Evolutionary conservation across 2,329 filamentous ascomycete species (phyloP).

Genomic region (Talaromyces sp.): DNA sequence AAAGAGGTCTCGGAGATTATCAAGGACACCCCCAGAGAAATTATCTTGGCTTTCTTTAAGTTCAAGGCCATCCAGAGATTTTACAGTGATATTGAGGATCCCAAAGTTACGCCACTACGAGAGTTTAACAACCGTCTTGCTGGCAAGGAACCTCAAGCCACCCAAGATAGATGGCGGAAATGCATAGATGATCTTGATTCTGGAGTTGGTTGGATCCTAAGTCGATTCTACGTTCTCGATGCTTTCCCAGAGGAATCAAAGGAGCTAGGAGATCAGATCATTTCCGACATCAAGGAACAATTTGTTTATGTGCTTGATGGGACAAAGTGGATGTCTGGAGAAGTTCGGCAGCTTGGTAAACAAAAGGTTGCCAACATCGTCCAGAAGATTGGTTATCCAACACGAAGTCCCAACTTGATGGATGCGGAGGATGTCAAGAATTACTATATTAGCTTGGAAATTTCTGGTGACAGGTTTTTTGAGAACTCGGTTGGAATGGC

Average conservation of each 20-base stretch:
- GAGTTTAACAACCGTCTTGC: slow-evolving; percentile 59
- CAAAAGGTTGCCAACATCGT: slow-evolving; percentile 65
- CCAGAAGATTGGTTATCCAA: slow-evolving; percentile 67
- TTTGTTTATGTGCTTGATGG: slow-evolving; percentile 60
- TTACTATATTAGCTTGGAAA: slow-evolving; percentile 55
- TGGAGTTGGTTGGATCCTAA: slow-evolving; percentile 64
- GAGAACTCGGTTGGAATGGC: slow-evolving; percentile 54
- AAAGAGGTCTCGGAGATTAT: slow-evolving; percentile 57
- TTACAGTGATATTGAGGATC: slow-evolving; percentile 54
- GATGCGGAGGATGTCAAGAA: slow-evolving; percentile 54
- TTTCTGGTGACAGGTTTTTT: slow-evolving; percentile 55
- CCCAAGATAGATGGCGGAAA: slow-evolving; percentile 63
- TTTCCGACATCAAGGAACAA: slow-evolving; percentile 65
- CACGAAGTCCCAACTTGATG: slow-evolving; percentile 59
- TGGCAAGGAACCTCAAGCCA: slow-evolving; percentile 61
- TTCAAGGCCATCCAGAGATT: slow-evolving; percentile 61
- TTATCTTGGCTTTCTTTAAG: slow-evolving; percentile 59
- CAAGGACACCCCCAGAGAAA: slow-evolving; percentile 51
- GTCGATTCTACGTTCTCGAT: slow-evolving; percentile 67
- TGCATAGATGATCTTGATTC: slow-evolving; percentile 59
- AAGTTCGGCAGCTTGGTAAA: slow-evolving; percentile 58
- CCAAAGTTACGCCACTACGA: slow-evolving; percentile 57
- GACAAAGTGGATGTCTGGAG: slow-evolving; percentile 63
- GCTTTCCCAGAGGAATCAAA: slow-evolving; percentile 66
- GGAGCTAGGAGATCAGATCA: slow-evolving; percentile 63